A percentile compares a stretch with the other conserved stretches of the same genome.
These are phyloP conservation scores for Solanum commersonii DNA, from an alignment of 257 asterid genomes.

Conservation along the genomic window DNA sequence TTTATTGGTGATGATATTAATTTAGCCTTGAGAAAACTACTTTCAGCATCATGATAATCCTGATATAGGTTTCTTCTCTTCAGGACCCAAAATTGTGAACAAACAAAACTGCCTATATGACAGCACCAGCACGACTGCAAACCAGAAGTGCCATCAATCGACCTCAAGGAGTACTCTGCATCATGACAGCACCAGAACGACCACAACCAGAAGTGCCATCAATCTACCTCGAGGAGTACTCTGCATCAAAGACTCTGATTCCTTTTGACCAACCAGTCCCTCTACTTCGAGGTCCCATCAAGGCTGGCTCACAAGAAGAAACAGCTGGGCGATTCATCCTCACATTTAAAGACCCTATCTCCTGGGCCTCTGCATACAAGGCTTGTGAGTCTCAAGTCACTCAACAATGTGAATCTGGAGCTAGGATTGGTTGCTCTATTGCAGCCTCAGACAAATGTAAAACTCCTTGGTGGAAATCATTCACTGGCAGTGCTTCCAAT, in stretches of 20 bases:
- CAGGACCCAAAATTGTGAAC: not conserved
- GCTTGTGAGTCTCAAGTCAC: conserved; percentile 39
- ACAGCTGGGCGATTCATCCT: conserved; percentile 52
- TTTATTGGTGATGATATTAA: not conserved
- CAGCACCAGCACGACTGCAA: not conserved
- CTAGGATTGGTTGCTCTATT: conserved; percentile 85
- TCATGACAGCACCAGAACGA: conserved; percentile 1
- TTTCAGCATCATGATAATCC: not conserved
- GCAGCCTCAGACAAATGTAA: conserved; percentile 74
- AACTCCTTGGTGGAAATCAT: conserved; percentile 74
- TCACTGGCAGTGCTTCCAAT: conserved; percentile 30
- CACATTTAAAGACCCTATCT: conserved; percentile 50
- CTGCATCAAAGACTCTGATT: conserved; percentile 50
- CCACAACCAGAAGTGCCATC: conserved; percentile 14
- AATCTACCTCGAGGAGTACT: conserved; percentile 47
- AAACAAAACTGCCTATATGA: not conserved
- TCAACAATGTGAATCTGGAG: conserved; percentile 70
- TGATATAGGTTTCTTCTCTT: not conserved
- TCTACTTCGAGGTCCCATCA: conserved; percentile 63
- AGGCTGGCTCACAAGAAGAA: conserved; percentile 32
- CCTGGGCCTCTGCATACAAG: conserved; percentile 58
- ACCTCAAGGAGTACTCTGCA: conserved; percentile 59
- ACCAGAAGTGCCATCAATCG: conserved; percentile 14
- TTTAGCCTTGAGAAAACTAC: not conserved
- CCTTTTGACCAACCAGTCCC: conserved; percentile 52